These are phyloP conservation scores for Vachellia pachyceras DNA, from an alignment of 306 rosid species.

Conservation along the genomic window DNA sequence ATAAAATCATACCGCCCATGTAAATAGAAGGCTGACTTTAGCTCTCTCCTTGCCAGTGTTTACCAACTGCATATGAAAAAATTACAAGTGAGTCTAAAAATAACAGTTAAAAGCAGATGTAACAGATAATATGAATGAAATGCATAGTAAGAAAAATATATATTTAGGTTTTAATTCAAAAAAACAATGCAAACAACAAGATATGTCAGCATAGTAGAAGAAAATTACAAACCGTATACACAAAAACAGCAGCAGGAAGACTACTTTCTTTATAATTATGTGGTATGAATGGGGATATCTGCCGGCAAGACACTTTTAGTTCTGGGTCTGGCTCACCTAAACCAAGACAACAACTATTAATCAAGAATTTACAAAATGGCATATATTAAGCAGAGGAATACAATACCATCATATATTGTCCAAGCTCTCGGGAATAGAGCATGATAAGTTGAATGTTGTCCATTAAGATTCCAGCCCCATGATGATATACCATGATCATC, in stretches of 20 bases:
- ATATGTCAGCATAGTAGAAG: constrained; percentile 22
- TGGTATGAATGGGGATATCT: constrained; percentile 96
- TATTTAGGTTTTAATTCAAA: background rate
- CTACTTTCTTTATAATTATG: constrained; percentile 96
- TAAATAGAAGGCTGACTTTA: constrained; percentile 94
- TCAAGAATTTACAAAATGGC: constrained; percentile 17
- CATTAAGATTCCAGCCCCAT: constrained; percentile 98
- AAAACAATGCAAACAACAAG: constrained; percentile 4
- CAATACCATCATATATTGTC: constrained; percentile 95
- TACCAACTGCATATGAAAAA: constrained; percentile 72
- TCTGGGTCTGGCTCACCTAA: constrained; percentile 99
- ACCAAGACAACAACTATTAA: constrained; percentile 33
- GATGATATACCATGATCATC: constrained; percentile 92
- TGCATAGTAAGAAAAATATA: background rate
- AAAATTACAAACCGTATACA: constrained; percentile 73
- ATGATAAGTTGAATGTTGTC: constrained; percentile 98
- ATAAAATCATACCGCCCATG: constrained; percentile 90
- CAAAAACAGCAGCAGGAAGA: constrained; percentile 95
- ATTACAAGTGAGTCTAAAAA: constrained; percentile 30
- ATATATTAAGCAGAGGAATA: constrained; percentile 26
- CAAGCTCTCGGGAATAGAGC: constrained; percentile 99
- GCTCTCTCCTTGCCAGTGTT: constrained; percentile 98
- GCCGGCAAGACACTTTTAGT: constrained; percentile 90
- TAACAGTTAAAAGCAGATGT: constrained; percentile 11
- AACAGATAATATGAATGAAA: constrained; percentile 25